Evolutionary conservation across 768 basidiomycete species (phyloP), one percentile per base, ranked within the genome.

Genomic region (Lentinus tigrinus): DNA sequence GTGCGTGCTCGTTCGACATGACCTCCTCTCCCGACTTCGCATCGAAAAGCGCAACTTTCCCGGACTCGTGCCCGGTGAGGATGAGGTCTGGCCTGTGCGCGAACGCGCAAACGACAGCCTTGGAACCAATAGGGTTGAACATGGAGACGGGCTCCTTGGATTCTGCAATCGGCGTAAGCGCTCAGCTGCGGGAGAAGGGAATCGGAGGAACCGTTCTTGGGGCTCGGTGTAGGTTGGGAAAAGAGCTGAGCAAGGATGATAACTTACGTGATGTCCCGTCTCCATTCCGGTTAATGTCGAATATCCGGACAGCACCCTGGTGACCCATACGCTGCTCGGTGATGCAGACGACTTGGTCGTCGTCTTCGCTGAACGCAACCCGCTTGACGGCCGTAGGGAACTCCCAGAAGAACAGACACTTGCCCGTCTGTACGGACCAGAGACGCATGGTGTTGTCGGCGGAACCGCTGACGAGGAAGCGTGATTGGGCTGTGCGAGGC

Each of bases 331-430:
- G 89, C 75, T 97, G 95, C 74, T 98, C 97, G 2, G 97, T 98
- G 66, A 98, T 92, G 69, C 92, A 94, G 24, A 98, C 88, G 34
- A 98, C 78, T 66, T 85, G 83, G 23, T 84, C 81, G 69, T 90
- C 92, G 65, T 91, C 87, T 56, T 91, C 89, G 73, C 84, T 93
- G 80, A 96, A 98, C 7, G 87, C 84, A 23, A 98, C 96, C 44
- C 96, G 81, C 81, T 98, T 98, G 65, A 99, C 92, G 4, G 97
- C 97, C 0, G 96, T 98, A 36, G 92, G 91, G 81, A 97, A 98
- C 73, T 98, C 96, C 97, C 97, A 99, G 3, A 84, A 88, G 71
- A 87, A 92, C 27, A 99, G 79, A 69, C 93, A 95, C 75, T 97
- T 93, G 57, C 96, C 97, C 4, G 88, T 89, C 49, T 84, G 76